A percentile compares a stretch with the other conserved stretches of the same genome.
Conservation (phyloP, 208 protist species). For the Trypanosoma brucei region DNA sequence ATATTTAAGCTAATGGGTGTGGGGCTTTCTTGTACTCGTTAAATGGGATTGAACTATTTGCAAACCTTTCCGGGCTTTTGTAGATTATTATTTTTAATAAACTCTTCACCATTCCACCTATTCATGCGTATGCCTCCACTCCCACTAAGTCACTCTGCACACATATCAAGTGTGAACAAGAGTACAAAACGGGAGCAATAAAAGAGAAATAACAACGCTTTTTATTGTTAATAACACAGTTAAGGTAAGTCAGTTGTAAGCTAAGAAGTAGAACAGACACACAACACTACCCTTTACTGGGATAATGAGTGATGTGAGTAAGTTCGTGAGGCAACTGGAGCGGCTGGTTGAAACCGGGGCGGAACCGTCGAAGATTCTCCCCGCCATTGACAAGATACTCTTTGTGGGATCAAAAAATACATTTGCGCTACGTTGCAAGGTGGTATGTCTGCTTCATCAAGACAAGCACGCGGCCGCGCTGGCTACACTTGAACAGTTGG, state of each 20-base stretch:
- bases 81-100: too few species aligned
- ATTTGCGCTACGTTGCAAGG: constrained; percentile 61
- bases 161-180: too few species aligned
- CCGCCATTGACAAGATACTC: constrained; percentile 65
- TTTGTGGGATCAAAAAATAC: constrained; percentile 41
- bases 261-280: constrained; percentile 12
- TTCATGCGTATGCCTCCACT: too few species aligned
- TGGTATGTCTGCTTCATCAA: constrained; percentile 55
- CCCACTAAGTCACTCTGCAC: too few species aligned
- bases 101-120: too few species aligned
- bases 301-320: constrained; percentile 55
- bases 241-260: not conserved
- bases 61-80: too few species aligned
- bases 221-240: not conserved
- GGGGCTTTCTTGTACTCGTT: too few species aligned
- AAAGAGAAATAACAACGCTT: too few species aligned
- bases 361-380: constrained; percentile 43
- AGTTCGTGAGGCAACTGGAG: constrained; percentile 63
- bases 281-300: not conserved
- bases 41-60: too few species aligned
- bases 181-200: too few species aligned
- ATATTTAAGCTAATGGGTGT: too few species aligned
- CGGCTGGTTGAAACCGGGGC: constrained; percentile 37
- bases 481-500: constrained; percentile 42
- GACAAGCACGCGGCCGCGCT: constrained; percentile 68